Evolutionary conservation across 1,139 yeast species (phyloP).

Genomic region (Scheffersomyces cryptocercus): DNA sequence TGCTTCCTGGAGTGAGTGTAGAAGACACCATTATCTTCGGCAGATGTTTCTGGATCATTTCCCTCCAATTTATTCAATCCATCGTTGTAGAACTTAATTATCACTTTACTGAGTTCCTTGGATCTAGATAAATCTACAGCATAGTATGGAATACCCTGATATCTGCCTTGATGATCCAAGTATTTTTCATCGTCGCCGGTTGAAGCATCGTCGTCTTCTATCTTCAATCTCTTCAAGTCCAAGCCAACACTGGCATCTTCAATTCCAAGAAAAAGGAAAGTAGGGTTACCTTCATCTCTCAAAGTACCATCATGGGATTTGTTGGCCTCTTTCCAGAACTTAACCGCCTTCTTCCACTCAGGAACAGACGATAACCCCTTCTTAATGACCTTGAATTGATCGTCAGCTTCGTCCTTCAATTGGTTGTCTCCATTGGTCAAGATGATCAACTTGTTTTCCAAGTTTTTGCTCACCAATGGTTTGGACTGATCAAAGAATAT

Average conservation of each 20-base stretch:
- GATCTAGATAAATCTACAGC: constrained; percentile 65
- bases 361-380: constrained; percentile 20
- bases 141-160: constrained; percentile 73
- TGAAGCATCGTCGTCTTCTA: constrained; percentile 18
- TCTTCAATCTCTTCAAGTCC: constrained; percentile 30
- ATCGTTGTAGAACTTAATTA: constrained; percentile 16
- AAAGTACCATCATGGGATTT: constrained; percentile 34
- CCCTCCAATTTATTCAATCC: constrained; percentile 1
- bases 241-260: constrained; percentile 54
- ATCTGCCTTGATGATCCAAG: constrained; percentile 48
- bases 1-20: constrained; percentile 39
- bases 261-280: constrained; percentile 66
- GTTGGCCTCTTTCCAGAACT: constrained; percentile 32
- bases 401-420: constrained; percentile 8
- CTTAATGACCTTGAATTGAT: constrained; percentile 12
- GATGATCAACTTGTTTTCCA: constrained; percentile 30
- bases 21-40: constrained; percentile 22
- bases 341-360: constrained; percentile 25
- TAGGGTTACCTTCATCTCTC: constrained; percentile 39
- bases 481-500: constrained; percentile 46
- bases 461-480: constrained; percentile 38
- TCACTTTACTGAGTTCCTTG: constrained; percentile 21
- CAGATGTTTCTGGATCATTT: constrained; percentile 3
- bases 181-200: constrained; percentile 25
- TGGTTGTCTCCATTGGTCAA: constrained; percentile 39